Base-by-base conservation (phyloP, 1,139 yeast genomes). In the Saccharomyces pastorianus region DNA sequence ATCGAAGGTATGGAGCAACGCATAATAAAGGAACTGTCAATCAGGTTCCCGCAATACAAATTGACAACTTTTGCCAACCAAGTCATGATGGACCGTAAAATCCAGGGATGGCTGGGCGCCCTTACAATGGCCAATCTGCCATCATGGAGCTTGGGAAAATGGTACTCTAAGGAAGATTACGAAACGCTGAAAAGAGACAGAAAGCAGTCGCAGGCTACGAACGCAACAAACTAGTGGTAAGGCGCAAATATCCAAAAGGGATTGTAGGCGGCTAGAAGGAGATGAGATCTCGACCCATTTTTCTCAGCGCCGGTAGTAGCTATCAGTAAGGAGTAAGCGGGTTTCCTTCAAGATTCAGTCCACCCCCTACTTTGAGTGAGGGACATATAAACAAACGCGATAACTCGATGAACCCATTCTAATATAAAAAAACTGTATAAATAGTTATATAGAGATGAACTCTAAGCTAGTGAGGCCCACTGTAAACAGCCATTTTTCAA, bases 1-100 rank as follows among this genome's bases (percentile, higher is more conserved):
- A 73, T 83, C 28, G 77, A 79, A 25, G 88, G 88, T 3, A 72
- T 85, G 56, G 81, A 81, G 50, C 84, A 80, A 59, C 77, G 88
- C 63, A 71, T 86, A 8, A 71, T 82, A 46, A 80, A 80, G 60
- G 91, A 85, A 48, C 57, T 68, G 47, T 62, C 69, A 26, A 59
- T 60, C 31, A 60, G 62, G 41, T 67, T 64, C 59, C 71, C 70
- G 48, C 69, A 66, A 51, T 64, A 66, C 55, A 67, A 67, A 53
- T 56, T 67, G 25, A 62, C 64, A 13, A 64, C 70, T 3, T 66
- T 63, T 56, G 68, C 70, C 2, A 66, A 62, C 53, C 70, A 65
- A 42, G 59, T 61, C 50, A 55, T 58, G 52, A 50, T 64, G 49
- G 69, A 67, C 51, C 61, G 70, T 48, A 58, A 59, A 51, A 58